Evolutionary conservation across 768 basidiomycete species (phyloP).

Genomic region (Candolleomyces eurysporus): DNA sequence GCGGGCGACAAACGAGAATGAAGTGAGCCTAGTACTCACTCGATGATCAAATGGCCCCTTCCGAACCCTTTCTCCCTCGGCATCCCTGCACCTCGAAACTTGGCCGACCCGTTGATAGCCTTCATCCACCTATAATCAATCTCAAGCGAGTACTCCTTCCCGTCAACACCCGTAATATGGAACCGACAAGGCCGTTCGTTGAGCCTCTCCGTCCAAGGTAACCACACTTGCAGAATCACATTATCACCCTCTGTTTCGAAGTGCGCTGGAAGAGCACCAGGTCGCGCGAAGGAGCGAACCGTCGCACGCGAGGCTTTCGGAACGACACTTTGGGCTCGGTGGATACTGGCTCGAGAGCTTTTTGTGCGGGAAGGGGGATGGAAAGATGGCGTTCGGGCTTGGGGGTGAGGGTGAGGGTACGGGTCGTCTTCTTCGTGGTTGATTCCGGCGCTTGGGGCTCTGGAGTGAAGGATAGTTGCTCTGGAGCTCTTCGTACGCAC

Average conservation of each 20-base stretch:
- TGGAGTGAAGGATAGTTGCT: not conserved
- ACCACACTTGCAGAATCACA: constrained; percentile 3
- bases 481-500: not conserved
- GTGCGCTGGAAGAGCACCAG: constrained; percentile 1
- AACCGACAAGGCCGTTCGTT: constrained; percentile 5
- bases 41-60: constrained; percentile 6
- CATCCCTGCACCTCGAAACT: constrained; percentile 7
- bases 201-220: constrained; percentile 7
- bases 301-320: not conserved
- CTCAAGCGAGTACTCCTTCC: constrained; percentile 3
- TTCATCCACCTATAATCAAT: constrained; percentile 7
- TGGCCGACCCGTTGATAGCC: constrained; percentile 4
- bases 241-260: constrained; percentile 9
- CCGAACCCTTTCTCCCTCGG: not conserved
- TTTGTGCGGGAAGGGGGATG: not conserved
- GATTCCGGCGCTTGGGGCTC: not conserved
- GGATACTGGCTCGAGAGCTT: not conserved
- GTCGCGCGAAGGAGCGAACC: not conserved
- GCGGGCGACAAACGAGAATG: no score
- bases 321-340: not conserved
- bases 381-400: no score
- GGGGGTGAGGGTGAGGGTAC: not conserved
- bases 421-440: not conserved
- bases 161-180: constrained; percentile 3
- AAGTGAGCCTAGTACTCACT: not conserved